Evolutionary conservation across 441 rosid genomes (phyloP), one percentile per base, ranked within the genome.

Genomic region (Cnidoscolus chayamansa): DNA sequence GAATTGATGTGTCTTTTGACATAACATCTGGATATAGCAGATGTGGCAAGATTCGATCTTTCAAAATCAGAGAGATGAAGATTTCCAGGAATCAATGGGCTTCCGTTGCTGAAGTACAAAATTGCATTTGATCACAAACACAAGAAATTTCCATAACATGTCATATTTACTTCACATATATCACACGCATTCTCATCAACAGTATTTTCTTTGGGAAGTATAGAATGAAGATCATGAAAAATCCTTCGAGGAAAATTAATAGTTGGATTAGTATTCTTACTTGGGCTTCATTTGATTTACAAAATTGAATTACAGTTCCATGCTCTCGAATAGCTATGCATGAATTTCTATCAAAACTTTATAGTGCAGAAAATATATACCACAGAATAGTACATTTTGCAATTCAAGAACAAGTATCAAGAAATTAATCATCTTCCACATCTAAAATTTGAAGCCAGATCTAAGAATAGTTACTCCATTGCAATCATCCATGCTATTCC

Each of bases 81-180:
- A 80, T 69, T 65, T 84, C 95, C 92, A 88, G 80, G 88, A 86
- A 67, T 90, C 84, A 1, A 79, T 32, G 19, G 86, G 88, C 79
- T 83, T 88, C 71, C 87, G 79, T 72, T 90, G 95, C 92, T 86
- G 86, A 61, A 51, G 20, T 5, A 55, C 48, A 53, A 73, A 70
- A 37, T 43, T 50, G 17, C 17, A 56, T 62, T 61, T 68, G 6
- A 32, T 47, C 11, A 76, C 63, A 58, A 58, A 30, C 63, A 25
- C 12, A 11, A 25, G 62, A 57, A 57, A 3, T 51, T 62, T 32
- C 47, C 45, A 67, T 15, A 37, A 37, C 7, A 40, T 35, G 47
- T 8, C 15, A 54, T 31, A 15, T 16, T 9, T 0, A 20, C 1
- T 57, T 12, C 32, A 57, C 48, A 58, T n/a, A 47, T n/a, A 31